Conservation (phyloP, 2,329 filamentous ascomycete species). For the Helminthosporium solani region DNA sequence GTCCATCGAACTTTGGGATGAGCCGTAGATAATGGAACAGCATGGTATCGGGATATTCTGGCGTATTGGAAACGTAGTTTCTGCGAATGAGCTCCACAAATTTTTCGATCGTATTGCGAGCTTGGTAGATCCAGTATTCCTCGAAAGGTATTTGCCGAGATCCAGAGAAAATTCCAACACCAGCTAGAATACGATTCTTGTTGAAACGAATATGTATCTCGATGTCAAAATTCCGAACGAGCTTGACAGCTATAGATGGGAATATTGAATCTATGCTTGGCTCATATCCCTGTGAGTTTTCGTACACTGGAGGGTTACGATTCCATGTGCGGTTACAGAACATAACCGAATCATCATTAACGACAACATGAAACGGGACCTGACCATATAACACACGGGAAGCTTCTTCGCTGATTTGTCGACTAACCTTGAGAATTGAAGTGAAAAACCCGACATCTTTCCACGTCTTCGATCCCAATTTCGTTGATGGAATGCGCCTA, state of each 20-base stretch:
- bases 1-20: no score
- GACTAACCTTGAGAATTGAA: constrained; percentile 13
- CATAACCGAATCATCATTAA: background rate
- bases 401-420: constrained; percentile 15
- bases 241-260: background rate
- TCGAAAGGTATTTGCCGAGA: background rate
- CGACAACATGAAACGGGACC: constrained; percentile 3
- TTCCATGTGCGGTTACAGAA: constrained; percentile 5
- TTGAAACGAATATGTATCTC: no score
- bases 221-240: constrained; percentile 1
- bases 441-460: background rate
- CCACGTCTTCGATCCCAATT: no score
- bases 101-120: background rate
- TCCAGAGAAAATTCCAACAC: no score
- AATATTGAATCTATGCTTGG: background rate
- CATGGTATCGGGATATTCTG: no score
- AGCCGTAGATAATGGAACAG: no score
- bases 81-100: background rate
- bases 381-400: constrained; percentile 14
- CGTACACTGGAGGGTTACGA: background rate
- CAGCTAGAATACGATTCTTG: no score
- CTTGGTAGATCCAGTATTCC: constrained; percentile 1
- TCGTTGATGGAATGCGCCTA: no score
- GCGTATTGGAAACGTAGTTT: background rate
- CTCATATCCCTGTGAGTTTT: background rate